Base-by-base conservation (phyloP, 2,329 filamentous ascomycete species). In the Pseudogymnoascus sp. region DNA sequence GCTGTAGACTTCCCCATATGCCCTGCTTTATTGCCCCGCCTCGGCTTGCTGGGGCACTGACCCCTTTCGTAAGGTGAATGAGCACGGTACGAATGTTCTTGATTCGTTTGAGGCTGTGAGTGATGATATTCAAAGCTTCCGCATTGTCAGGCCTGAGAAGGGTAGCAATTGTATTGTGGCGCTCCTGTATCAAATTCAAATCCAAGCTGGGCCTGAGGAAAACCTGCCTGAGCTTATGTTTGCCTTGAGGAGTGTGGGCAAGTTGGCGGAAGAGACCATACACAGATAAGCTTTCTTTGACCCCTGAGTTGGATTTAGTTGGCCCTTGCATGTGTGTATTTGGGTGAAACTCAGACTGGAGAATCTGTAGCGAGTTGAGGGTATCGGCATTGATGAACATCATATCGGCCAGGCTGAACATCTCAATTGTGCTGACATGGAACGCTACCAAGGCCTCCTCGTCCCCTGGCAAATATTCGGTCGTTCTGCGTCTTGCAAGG, bases 361-460 rank as follows among this genome's bases (percentile, higher is more conserved):
- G 79, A 29, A 99, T 90, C 69, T 97, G 93, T 7, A 99, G 80
- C 1, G 92, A 92, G 12, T 84, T 75, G 42, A 97, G 77, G 0
- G 92, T 89, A 70, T 97, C 91, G 2, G 82, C 77, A 67, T 90
- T 94, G 67, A 97, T 79, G 69, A 94, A 90, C 86, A 93, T 90
- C 59, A 77, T 77, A 61, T 79, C 72, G 37, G 75, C 73, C 25
- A 96, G 76, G 33, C 82, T 87, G 73, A 95, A 92, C 84, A 90
- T 92, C 69, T 89, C 82, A 9, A 97, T 74, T 0, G 78, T 80
- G 25, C 74, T 78, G 27, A 96, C 78, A 5, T 78, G 80, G 66
- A 89, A 89, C 42, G 82, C 75, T 8, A 76, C 69, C n/a, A 76
- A 72, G 2, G 79, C 79, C 31, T 79, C 78, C 12, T 78, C 74